Evolutionary conservation across 495 filamentous ascomycete genomes (phyloP).

Genomic region (Neurospora sublineolata): DNA sequence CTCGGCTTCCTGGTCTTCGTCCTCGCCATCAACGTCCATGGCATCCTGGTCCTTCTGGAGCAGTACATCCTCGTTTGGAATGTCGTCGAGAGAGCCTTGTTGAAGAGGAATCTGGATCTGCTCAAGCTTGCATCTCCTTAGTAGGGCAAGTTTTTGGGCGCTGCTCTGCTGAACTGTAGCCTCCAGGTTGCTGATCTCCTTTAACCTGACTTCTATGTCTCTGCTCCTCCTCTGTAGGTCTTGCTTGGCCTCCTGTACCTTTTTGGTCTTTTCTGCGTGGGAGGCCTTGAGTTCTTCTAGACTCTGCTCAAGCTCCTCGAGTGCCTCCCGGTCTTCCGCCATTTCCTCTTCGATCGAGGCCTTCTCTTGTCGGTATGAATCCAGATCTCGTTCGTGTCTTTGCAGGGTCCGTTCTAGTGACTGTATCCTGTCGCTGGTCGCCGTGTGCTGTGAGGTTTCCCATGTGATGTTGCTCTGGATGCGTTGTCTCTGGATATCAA

Average conservation of each 20-base stretch:
- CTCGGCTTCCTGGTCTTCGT: conserved; percentile 49
- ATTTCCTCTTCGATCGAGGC: conserved; percentile 59
- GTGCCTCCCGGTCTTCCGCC: conserved; percentile 59
- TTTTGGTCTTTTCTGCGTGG: conserved; percentile 57
- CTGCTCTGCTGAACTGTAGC: conserved; percentile 72
- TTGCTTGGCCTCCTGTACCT: conserved; percentile 65
- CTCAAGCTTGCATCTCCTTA: conserved; percentile 86
- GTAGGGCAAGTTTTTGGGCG: conserved; percentile 66
- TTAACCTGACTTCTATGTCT: conserved; percentile 68
- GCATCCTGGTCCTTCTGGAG: conserved; percentile 60
- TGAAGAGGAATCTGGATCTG: conserved; percentile 78
- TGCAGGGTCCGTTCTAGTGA: conserved; percentile 52
- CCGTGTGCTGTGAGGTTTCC: conserved; percentile 56
- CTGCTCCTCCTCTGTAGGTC: conserved; percentile 77
- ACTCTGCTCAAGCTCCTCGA: conserved; percentile 62
- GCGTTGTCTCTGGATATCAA: conserved; percentile 68
- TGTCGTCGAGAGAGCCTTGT: conserved; percentile 68
- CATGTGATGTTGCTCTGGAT: conserved; percentile 71
- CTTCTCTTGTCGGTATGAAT: conserved; percentile 62
- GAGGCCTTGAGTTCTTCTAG: conserved; percentile 56
- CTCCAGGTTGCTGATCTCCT: conserved; percentile 66
- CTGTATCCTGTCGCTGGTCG: conserved; percentile 58
- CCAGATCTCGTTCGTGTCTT: conserved; percentile 52
- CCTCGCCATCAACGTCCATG: conserved; percentile 70
- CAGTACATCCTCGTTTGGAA: conserved; percentile 77